Percentiles rank a stretch among this genome's conserved stretches.
phyloP scores from a whole-genome alignment of 2,329 filamentous ascomycete species.

The Cladosporium oxysporum region DNA sequence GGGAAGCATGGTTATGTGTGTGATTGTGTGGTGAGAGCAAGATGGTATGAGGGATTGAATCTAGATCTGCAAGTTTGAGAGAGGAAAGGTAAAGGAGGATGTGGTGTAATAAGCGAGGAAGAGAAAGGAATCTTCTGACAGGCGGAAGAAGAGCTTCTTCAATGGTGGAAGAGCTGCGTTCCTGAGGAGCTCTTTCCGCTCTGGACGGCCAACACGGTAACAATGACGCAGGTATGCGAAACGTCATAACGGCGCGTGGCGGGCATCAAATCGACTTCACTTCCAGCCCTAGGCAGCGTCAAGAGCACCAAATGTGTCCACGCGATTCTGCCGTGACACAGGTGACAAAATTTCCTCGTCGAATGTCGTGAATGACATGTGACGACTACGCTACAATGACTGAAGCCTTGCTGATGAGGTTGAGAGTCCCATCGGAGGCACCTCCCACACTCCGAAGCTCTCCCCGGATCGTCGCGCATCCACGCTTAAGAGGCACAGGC shows the following conservation, averaged over 20 bases:
- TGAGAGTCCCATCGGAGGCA: not conserved
- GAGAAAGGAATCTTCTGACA: not conserved
- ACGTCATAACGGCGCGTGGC: not conserved
- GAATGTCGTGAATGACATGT: not conserved
- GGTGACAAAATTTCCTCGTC: not conserved
- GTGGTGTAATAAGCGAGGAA: not conserved
- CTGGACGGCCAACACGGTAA: not conserved
- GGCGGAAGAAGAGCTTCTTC: not conserved
- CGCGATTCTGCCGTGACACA: not conserved
- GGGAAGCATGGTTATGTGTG: conserved; percentile 17
- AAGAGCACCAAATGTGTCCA: not conserved
- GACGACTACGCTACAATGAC: not conserved
- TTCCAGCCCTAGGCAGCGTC: not conserved
- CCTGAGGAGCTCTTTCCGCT: not conserved
- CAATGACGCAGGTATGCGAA: conserved; percentile 4
- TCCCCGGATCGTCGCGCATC: not conserved
- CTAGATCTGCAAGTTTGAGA: not conserved
- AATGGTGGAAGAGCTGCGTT: conserved; percentile 7
- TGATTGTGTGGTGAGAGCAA: not conserved
- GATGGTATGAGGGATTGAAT: not conserved
- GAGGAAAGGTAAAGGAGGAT: not conserved
- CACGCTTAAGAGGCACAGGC: not conserved
- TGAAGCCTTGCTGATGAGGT: not conserved
- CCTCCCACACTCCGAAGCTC: not conserved
- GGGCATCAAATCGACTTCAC: not conserved